Evolutionary conservation across 257 asterid genomes (phyloP), one percentile per base, ranked within the genome.

Genomic region (Handroanthus guayacan): DNA sequence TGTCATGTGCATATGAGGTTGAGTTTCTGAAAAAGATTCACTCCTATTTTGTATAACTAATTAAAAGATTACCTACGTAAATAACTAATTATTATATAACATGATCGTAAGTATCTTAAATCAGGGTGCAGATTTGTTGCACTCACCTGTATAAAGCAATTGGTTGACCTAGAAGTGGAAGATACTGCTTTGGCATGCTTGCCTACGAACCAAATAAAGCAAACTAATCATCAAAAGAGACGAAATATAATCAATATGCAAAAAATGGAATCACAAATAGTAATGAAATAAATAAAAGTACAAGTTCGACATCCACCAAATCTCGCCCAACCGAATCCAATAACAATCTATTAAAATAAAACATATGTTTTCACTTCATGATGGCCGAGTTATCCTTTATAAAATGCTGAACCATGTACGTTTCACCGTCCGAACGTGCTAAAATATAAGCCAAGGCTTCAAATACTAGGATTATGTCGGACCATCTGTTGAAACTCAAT

Each of bases 111-210:
- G n/a, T 11, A 20, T 41, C 39, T 52, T 37, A 47, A n/a, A 63
- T 41, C 56, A 69, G 64, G 12, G 48, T 44, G 31, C 16, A 18
- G 41, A 47, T 38, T 62, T 58, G 81, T 43, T 13, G 67, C 50
- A 75, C 74, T 82, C 85, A 93, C 99, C 99, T 93, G 85, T 95
- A 91, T 82, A 95, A 80, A 58, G 98, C 99, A 71, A 95, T 93
- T 45, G 98, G 98, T 68, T 91, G 98, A 69, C 96, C 98, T 71
- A 95, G 94, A 82, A 95, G 99, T 69, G 98, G 98, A 76, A 95
- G 92, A 80, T 95, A 95, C 90, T 95, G 99, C 90, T 95, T 95
- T 62, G 99, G 99, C 97, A 95, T 93, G 89, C 88, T 90, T 41
- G 97, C 97, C 99, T 95, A 82, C 5, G 60, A 84, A 87, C 76